Conservation (phyloP, 345 rosid genomes). For the Gossypium australe region DNA sequence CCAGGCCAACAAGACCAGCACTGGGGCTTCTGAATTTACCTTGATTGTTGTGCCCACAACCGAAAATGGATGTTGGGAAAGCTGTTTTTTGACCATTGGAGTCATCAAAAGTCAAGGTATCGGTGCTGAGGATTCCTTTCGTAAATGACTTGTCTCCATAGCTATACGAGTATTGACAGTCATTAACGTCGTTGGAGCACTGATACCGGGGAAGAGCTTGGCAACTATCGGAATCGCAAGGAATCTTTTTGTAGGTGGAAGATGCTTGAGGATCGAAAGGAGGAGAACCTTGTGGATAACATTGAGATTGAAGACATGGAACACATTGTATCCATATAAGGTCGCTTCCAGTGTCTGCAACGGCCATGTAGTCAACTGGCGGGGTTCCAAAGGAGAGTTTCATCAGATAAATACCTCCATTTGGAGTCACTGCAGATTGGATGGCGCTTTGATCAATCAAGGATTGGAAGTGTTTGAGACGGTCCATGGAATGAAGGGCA, state of each 20-base stretch:
- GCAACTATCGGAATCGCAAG: background rate
- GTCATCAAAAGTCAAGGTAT: background rate
- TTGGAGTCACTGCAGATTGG: slow-evolving; percentile 16
- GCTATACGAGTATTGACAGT: background rate
- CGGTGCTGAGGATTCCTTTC: background rate
- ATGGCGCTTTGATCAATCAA: background rate
- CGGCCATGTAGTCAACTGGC: slow-evolving; percentile 13
- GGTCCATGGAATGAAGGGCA: slow-evolving; percentile 26
- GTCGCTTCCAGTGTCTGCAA: slow-evolving; percentile 20
- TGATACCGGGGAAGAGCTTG: background rate
- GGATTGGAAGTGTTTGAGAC: slow-evolving; percentile 19
- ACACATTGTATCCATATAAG: slow-evolving; percentile 6
- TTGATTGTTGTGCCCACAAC: background rate
- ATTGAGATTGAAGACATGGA: background rate
- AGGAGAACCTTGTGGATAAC: background rate
- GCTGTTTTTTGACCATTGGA: background rate
- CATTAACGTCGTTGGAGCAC: no score
- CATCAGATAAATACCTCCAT: slow-evolving; percentile 26
- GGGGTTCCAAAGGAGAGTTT: slow-evolving; percentile 31
- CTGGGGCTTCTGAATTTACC: no score
- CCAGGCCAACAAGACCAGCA: background rate
- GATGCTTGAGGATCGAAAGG: background rate
- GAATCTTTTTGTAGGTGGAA: background rate
- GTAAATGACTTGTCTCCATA: background rate
- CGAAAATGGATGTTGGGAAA: background rate